Evolutionary conservation across 2,329 filamentous ascomycete genomes (phyloP).

Genomic region (Botryotinia calthae): DNA sequence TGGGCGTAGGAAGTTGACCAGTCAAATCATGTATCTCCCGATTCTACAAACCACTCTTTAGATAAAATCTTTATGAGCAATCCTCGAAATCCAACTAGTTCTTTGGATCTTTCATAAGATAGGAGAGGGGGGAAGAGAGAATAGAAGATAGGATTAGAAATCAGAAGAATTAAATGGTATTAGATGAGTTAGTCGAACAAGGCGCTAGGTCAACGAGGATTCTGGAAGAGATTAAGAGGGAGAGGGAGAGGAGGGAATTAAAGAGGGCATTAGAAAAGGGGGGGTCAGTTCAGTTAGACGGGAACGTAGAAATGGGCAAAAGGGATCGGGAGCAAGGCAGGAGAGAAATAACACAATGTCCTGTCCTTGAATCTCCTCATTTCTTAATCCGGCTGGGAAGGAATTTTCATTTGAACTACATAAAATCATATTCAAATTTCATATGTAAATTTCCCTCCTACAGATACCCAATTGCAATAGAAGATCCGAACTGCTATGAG

Average conservation of each 20-base stretch:
- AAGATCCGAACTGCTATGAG: not conserved
- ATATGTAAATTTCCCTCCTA: not conserved
- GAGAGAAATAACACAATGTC: not conserved
- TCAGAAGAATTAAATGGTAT: not conserved
- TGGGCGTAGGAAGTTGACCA: not conserved
- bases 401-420: not conserved
- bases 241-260: too few species aligned
- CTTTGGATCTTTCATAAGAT: not conserved
- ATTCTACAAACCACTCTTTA: not conserved
- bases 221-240: too few species aligned
- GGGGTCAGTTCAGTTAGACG: not conserved
- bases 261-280: not conserved
- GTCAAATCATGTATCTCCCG: not conserved
- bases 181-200: too few species aligned
- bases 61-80: not conserved
- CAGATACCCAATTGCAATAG: not conserved
- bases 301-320: too few species aligned
- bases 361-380: not conserved
- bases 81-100: not conserved
- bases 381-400: not conserved
- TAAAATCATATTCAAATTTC: not conserved
- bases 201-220: not conserved
- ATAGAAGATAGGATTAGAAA: not conserved
- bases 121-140: not conserved
- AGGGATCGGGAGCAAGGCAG: rapidly evolving